These are phyloP conservation scores for Myriosclerotinia curreyana DNA, from an alignment of 2,329 filamentous ascomycete species.

Conservation along the genomic window DNA sequence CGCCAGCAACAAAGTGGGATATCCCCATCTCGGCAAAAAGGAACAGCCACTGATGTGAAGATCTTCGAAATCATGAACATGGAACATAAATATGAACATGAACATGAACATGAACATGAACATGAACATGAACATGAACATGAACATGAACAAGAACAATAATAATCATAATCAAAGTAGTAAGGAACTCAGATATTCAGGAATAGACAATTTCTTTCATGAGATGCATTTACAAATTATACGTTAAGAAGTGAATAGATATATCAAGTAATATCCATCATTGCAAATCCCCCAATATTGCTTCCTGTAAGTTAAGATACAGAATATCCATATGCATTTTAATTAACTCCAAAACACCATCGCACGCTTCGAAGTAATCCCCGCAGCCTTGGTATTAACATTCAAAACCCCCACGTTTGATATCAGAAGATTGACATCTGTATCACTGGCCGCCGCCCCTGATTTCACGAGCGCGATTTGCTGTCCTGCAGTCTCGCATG, in stretches of 20 bases:
- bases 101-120: too few species aligned
- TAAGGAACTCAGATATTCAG: too few species aligned
- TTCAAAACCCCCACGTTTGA: slow-evolving; percentile 33
- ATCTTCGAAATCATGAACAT: not conserved
- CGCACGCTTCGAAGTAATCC: slow-evolving; percentile 24
- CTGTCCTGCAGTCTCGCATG: slow-evolving; percentile 29
- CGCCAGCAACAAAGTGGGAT: slow-evolving; percentile 13
- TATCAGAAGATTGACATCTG: slow-evolving; percentile 30
- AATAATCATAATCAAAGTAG: too few species aligned
- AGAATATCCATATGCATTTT: not conserved
- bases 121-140: too few species aligned
- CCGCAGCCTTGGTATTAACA: slow-evolving; percentile 30
- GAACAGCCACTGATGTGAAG: not conserved
- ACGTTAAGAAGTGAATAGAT: not conserved
- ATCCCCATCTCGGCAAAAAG: slow-evolving; percentile 20
- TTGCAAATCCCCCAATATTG: not conserved
- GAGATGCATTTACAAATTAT: not conserved
- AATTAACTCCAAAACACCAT: not conserved
- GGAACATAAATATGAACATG: too few species aligned
- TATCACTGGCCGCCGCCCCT: slow-evolving; percentile 25
- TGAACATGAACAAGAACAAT: too few species aligned
- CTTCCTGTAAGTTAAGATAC: too few species aligned
- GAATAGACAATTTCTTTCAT: not conserved
- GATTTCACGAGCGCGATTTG: slow-evolving; percentile 26
- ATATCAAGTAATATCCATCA: not conserved